phyloP scores from a whole-genome alignment of 257 asterid genomes.

The Solanum okadae region DNA sequence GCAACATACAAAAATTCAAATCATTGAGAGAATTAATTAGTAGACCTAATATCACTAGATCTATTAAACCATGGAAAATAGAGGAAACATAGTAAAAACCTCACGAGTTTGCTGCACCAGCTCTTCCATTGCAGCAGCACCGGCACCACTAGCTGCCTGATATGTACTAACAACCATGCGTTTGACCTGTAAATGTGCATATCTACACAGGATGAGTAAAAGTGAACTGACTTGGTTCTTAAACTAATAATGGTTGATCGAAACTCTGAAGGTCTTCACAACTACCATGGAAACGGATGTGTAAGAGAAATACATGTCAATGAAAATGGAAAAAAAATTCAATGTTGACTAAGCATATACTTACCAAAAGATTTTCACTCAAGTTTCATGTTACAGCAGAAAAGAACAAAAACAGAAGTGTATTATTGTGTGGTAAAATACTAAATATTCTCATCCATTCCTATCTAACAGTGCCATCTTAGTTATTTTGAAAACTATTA shows the following conservation, averaged over 20 bases:
- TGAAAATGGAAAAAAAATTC: neutral
- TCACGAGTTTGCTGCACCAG: constrained; percentile 88
- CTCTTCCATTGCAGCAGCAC: constrained; percentile 99
- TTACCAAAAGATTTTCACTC: neutral
- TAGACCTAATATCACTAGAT: neutral
- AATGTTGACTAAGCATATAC: neutral
- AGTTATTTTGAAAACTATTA: neutral
- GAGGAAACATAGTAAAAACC: constrained; percentile 23
- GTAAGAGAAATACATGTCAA: neutral
- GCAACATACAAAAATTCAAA: neutral
- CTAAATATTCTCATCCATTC: neutral
- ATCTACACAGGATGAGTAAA: neutral
- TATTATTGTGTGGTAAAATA: neutral
- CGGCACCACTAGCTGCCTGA: constrained; percentile 67
- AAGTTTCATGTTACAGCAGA: neutral
- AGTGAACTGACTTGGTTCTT: neutral
- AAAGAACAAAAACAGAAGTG: neutral
- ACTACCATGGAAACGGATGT: neutral
- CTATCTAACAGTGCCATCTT: neutral
- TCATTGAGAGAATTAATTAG: neutral
- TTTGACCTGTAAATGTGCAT: constrained; percentile 20
- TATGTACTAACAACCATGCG: constrained; percentile 53
- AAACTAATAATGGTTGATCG: neutral
- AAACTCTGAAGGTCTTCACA: neutral
- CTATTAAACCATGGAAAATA: neutral